Evolutionary conservation across 345 rosid genomes (phyloP).

Genomic region (Euphorbia lathyris): DNA sequence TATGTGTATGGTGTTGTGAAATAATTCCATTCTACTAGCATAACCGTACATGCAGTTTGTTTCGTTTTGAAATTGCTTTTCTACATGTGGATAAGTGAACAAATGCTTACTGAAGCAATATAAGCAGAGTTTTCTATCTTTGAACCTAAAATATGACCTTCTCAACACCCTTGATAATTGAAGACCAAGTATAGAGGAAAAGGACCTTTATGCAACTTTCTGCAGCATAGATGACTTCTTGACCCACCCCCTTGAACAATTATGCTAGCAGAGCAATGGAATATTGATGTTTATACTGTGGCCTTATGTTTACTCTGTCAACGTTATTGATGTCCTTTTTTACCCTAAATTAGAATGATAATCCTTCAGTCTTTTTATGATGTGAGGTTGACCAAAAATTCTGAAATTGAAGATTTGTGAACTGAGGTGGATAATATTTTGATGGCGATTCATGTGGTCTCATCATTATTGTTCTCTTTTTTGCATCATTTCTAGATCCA

Average conservation of each 20-base stretch:
- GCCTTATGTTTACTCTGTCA: neutral
- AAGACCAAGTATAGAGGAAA: neutral
- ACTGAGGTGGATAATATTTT: neutral
- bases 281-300: neutral
- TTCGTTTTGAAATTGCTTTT: neutral
- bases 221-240: neutral
- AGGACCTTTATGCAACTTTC: neutral
- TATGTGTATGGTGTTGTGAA: neutral
- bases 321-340: neutral
- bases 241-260: neutral
- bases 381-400: neutral
- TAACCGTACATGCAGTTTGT: neutral
- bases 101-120: neutral
- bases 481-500: neutral
- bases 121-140: neutral
- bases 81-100: neutral
- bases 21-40: neutral
- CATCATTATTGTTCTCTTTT: neutral
- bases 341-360: neutral
- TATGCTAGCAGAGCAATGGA: neutral
- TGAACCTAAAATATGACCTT: neutral
- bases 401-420: neutral
- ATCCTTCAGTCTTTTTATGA: neutral
- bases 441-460: neutral
- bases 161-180: conserved; percentile 3